phyloP scores from a whole-genome alignment of 148 eudicot species.

The Heliosperma pusillum region DNA sequence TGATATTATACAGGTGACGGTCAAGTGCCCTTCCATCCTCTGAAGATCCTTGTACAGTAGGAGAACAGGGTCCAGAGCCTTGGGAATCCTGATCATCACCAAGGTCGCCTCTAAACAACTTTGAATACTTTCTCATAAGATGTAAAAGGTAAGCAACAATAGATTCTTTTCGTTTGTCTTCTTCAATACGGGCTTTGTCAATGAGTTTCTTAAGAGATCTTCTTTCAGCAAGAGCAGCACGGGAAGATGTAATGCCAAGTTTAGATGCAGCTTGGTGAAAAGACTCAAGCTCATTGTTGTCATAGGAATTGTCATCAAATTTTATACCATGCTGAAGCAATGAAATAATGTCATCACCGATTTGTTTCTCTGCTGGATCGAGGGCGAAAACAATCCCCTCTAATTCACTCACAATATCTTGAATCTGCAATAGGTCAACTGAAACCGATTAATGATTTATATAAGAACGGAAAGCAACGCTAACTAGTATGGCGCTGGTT shows the following conservation, averaged over 20 bases:
- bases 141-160: conserved; percentile 85
- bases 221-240: conserved; percentile 90
- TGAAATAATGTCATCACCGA: conserved; percentile 81
- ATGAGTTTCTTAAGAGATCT: conserved; percentile 84
- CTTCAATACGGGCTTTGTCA: conserved; percentile 79
- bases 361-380: conserved; percentile 78
- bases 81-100: conserved; percentile 95
- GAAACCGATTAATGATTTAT: background rate
- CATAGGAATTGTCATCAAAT: conserved; percentile 60
- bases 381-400: conserved; percentile 64
- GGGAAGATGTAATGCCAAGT: conserved; percentile 86
- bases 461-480: background rate
- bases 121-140: conserved; percentile 91
- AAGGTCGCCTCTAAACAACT: conserved; percentile 82
- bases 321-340: conserved; percentile 86
- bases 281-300: conserved; percentile 74
- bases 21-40: conserved; percentile 65
- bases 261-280: conserved; percentile 86
- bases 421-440: conserved; percentile 44
- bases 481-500: too few relatives aligned
- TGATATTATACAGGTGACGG: conserved; percentile 68
- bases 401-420: conserved; percentile 60
- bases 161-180: conserved; percentile 91
- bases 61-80: conserved; percentile 97
- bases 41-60: conserved; percentile 67